A percentile compares a stretch with the other conserved stretches of the same genome.
Conservation (phyloP, 148 eudicot genomes). For the Rhododendron ferrugineum region DNA sequence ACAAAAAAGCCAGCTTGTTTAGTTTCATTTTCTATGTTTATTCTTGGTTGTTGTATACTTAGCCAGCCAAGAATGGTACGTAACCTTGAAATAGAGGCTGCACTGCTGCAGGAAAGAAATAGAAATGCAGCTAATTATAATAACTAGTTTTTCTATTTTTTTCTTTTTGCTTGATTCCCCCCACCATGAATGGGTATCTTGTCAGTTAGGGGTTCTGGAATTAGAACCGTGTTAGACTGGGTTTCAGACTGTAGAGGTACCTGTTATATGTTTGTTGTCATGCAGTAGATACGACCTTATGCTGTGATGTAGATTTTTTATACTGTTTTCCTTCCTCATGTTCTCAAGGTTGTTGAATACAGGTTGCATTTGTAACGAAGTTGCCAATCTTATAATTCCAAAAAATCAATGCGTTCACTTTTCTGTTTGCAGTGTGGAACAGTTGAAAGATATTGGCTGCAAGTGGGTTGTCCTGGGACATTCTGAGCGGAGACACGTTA, state of each 20-base stretch:
- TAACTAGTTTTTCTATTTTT: neutral
- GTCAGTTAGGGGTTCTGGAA: neutral
- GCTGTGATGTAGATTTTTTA: neutral
- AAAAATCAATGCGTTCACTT: neutral
- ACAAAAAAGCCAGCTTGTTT: neutral
- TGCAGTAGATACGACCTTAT: neutral
- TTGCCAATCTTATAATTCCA: neutral
- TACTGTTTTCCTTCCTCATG: neutral
- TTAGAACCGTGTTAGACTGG: neutral
- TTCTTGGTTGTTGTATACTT: neutral
- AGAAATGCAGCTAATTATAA: neutral
- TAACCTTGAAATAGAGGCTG: neutral
- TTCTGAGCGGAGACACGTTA: constrained; percentile 82
- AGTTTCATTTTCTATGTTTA: neutral
- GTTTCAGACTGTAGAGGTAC: neutral
- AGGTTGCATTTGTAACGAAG: neutral
- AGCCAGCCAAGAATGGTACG: neutral
- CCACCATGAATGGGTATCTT: neutral
- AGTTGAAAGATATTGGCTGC: constrained; percentile 81
- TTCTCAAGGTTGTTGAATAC: neutral
- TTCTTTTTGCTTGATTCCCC: neutral
- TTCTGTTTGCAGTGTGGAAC: constrained; percentile 56
- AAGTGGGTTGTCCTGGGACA: constrained; percentile 98
- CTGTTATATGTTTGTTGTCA: neutral
- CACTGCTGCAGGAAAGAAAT: neutral